A percentile compares a stretch with the other conserved stretches of the same genome.
phyloP scores from a whole-genome alignment of 2,329 filamentous ascomycete species.

The Clonostachys byssicola region DNA sequence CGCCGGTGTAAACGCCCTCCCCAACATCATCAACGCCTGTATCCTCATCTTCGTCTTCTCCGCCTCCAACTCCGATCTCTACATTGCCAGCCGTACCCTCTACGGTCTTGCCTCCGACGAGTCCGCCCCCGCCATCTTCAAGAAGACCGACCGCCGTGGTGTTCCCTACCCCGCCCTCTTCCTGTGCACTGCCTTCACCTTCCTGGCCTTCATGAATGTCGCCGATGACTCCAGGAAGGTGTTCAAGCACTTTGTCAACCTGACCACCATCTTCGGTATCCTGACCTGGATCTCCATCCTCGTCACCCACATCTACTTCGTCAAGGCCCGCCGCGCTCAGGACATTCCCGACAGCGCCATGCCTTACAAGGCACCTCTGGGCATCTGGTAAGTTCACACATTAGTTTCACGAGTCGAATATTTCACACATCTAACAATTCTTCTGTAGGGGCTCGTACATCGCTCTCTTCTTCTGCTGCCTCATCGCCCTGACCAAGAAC shows the following conservation, averaged over 20 bases:
- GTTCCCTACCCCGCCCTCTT: conserved; percentile 65
- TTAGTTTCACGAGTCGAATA: no score
- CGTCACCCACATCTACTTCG: conserved; percentile 63
- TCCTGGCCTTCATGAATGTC: conserved; percentile 67
- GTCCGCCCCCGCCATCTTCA: conserved; percentile 68
- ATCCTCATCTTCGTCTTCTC: conserved; percentile 75
- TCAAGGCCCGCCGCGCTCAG: conserved; percentile 58
- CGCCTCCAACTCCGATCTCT: conserved; percentile 73
- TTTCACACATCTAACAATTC: no score
- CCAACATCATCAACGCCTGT: conserved; percentile 68
- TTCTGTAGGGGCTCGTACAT: conserved; percentile 51
- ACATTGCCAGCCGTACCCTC: conserved; percentile 69
- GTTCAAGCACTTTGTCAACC: conserved; percentile 64
- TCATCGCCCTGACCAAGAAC: conserved; percentile 81
- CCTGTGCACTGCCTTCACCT: conserved; percentile 55
- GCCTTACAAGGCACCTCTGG: conserved; percentile 67
- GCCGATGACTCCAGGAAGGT: conserved; percentile 49
- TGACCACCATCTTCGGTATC: conserved; percentile 63
- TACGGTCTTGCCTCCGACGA: conserved; percentile 70
- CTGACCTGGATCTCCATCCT: conserved; percentile 66
- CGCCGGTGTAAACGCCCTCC: conserved; percentile 58
- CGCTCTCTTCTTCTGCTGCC: conserved; percentile 64
- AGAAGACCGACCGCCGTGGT: conserved; percentile 65
- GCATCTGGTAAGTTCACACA: conserved; percentile 33
- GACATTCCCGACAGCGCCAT: conserved; percentile 48